Evolutionary conservation across 129 eudicot genomes (phyloP).

Genomic region (Ambrosia artemisiifolia): DNA sequence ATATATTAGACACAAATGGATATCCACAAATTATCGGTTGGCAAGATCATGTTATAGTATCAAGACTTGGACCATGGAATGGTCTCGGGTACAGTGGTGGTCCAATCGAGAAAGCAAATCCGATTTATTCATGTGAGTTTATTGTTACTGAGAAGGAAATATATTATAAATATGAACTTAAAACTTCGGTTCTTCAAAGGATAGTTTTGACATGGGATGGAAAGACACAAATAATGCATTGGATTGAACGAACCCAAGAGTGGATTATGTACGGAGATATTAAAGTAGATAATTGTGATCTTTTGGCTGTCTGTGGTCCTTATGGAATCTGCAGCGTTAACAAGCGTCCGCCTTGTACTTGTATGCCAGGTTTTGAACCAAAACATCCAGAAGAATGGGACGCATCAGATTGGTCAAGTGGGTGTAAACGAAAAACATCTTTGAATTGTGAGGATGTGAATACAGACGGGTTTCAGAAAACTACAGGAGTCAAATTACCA

Average conservation of each 20-base stretch:
- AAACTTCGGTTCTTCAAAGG: slow-evolving; percentile 7
- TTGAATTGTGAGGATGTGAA: slow-evolving; percentile 3
- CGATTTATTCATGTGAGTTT: background rate
- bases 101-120: background rate
- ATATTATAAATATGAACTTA: background rate
- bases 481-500: slow-evolving; percentile 27
- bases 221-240: background rate
- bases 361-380: slow-evolving; percentile 36
- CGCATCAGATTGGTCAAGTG: slow-evolving; percentile 28
- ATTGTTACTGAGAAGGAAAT: slow-evolving; percentile 21
- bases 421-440: slow-evolving; percentile 24
- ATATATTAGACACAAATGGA: slow-evolving; percentile 14
- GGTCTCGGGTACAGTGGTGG: slow-evolving; percentile 15
- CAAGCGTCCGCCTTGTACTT: slow-evolving; percentile 11
- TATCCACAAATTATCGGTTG: slow-evolving; percentile 21
- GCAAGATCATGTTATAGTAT: background rate
- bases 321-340: slow-evolving; percentile 23
- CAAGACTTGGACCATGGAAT: slow-evolving; percentile 30
- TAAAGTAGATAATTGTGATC: slow-evolving; percentile 12
- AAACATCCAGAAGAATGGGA: slow-evolving; percentile 21
- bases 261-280: slow-evolving; percentile 16
- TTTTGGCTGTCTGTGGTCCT: slow-evolving; percentile 29
- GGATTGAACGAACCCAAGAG: slow-evolving; percentile 11
- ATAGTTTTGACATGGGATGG: slow-evolving; percentile 15
- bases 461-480: slow-evolving; percentile 22